phyloP scores from a whole-genome alignment of 129 eudicot genomes.

The Gnaphalium uliginosum region DNA sequence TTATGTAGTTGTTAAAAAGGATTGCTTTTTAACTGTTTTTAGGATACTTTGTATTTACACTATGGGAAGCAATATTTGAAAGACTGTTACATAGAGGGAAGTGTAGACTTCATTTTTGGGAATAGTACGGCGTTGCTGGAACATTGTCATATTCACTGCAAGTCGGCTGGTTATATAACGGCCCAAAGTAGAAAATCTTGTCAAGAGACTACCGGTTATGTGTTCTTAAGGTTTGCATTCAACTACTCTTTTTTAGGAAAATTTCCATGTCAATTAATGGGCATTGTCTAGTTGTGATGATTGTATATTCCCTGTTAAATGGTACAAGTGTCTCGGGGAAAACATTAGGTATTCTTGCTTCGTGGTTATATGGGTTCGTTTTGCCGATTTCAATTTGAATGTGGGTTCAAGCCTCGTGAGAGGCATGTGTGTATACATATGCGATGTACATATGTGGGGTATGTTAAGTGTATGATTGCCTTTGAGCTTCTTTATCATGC shows the following conservation, averaged over 20 bases:
- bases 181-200: constrained; percentile 89
- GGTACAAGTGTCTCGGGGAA: neutral
- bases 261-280: neutral
- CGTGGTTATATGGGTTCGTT: neutral
- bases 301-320: neutral
- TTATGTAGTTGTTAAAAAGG: neutral
- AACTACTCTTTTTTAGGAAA: neutral
- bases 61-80: constrained; percentile 82
- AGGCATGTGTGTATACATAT: no score
- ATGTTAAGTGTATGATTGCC: no score
- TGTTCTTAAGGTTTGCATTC: constrained; percentile 70
- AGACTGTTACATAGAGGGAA: constrained; percentile 95
- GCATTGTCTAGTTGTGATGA: neutral
- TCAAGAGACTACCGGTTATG: constrained; percentile 84
- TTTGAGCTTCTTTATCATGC: neutral
- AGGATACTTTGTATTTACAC: constrained; percentile 91
- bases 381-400: neutral
- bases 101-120: constrained; percentile 96
- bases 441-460: no score
- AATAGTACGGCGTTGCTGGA: constrained; percentile 92
- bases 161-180: constrained; percentile 75
- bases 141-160: constrained; percentile 97
- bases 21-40: constrained; percentile 15
- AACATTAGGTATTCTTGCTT: neutral
- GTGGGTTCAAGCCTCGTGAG: no score